Evolutionary conservation across 257 asterid genomes (phyloP), one percentile per base, ranked within the genome.

Genomic region (Lycium barbarum): DNA sequence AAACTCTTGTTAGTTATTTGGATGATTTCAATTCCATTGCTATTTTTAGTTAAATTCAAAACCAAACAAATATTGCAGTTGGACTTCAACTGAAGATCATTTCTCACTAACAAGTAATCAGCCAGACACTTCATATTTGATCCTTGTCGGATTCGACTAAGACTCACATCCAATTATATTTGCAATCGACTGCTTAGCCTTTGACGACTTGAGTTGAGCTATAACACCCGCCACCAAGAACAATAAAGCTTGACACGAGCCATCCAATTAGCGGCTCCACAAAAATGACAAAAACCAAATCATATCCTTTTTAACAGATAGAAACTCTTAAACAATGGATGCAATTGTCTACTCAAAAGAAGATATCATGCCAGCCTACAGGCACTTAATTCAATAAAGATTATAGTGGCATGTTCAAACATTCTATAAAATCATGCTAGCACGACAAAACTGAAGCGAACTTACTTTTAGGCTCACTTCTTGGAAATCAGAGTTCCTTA

Each of bases 381-480:
- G 47, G n/a, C 17, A 76, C 82, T 26, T 51, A n/a, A 47, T 51
- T 51, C 13, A 45, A 26, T 86, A 38, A 80, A 79, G 43, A 71
- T 74, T 36, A 72, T 62, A 83, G 47, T 49, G 22, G 13, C 78
- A 81, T 17, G 61, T 40, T 55, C 40, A 63, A 49, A 43, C 62
- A 63, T 13, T 17, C 3, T 13, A 20, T 18, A 62, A 54, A 67
- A 26, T 22, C 55, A 62, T 61, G 79, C 22, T n/a, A 53, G 38
- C 80, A 83, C 14, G 73, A 82, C 7, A 62, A 76, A 47, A 85
- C 79, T 26, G 79, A 47, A 73, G 76, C 9, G 59, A 43, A 90
- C 97, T 92, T 90, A 95, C 99, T 90, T 97, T 97, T 82, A 97
- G 92, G 84, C 92, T 90, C 82, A 91, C 91, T 89, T 97, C 99